Percentiles rank a stretch among this genome's conserved stretches.
Evolutionary conservation across 768 basidiomycete species (phyloP).

Genomic region (Kwoniella europaea): DNA sequence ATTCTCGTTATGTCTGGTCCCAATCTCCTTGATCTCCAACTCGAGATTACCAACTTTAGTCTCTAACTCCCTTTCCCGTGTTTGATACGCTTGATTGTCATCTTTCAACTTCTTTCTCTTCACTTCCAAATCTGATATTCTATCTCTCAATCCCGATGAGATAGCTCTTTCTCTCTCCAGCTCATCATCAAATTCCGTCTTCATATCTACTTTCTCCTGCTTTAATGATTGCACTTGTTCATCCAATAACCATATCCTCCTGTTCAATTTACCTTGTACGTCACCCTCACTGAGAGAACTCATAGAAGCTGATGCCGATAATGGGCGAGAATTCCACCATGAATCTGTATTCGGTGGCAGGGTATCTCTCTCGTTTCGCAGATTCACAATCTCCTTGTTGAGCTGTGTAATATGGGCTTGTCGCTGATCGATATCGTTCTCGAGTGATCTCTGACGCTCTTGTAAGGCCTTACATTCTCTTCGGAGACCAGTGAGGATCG

Average conservation of each 20-base stretch:
- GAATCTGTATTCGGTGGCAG: background rate
- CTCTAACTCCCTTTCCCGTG: slow-evolving; percentile 7
- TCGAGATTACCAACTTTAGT: background rate
- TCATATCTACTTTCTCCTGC: slow-evolving; percentile 9
- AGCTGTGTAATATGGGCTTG: background rate
- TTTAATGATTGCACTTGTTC: slow-evolving; percentile 15
- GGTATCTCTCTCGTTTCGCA: background rate
- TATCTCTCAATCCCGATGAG: slow-evolving; percentile 38
- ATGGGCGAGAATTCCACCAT: slow-evolving; percentile 23
- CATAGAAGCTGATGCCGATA: slow-evolving; percentile 8
- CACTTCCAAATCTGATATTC: slow-evolving; percentile 45
- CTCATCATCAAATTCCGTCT: slow-evolving; percentile 18
- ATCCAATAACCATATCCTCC: slow-evolving; percentile 32
- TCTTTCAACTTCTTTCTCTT: slow-evolving; percentile 21
- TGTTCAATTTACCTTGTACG: slow-evolving; percentile 27
- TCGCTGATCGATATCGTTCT: background rate
- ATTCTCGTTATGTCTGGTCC: slow-evolving; percentile 2
- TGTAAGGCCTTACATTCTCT: slow-evolving; percentile 24
- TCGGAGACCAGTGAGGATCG: slow-evolving; percentile 8
- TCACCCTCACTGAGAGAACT: slow-evolving; percentile 17
- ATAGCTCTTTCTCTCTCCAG: slow-evolving; percentile 34
- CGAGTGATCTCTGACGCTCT: slow-evolving; percentile 12
- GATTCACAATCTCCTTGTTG: slow-evolving; percentile 18
- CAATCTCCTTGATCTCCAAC: background rate
- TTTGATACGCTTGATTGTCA: slow-evolving; percentile 12